Evolutionary conservation across 345 rosid species (phyloP), one percentile per base, ranked within the genome.

Genomic region (Cardamine resedifolia): DNA sequence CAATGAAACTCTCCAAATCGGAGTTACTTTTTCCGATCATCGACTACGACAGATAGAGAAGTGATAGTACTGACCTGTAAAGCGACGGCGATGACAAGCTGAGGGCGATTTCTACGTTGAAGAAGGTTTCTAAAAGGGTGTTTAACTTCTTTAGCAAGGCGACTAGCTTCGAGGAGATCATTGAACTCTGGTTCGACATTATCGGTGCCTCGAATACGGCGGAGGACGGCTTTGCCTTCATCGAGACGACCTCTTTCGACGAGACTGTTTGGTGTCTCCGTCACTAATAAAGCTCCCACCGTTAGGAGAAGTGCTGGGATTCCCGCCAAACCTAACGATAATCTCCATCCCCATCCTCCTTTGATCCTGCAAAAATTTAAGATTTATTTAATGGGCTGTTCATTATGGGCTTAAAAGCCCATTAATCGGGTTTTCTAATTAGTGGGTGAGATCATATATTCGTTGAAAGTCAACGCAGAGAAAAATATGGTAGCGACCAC

Each of bases 301-400:
- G 97, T 95, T 64, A 95, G 73, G 21, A 95, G 85, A 71, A 77
- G 20, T 26, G 97, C 99, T 24, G 99, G 99, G 30, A 95, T 76
- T 9, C 96, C 99, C 1, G 99, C 97, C 60, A 95, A 72, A 1
- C 91, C 99, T 66, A 95, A 44, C 15, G 99, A 95, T 15, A 95
- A 48, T 50, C 99, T 90, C 99, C 99, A 91, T 12, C 99, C 99
- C 96, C 96, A 89, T 38, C 93, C 96, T n/a, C 76, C 87, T 16
- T 36, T 34, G 0, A 94, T 94, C 79, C 98, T 94, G 49, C 55
- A 50, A 50, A 23, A 3, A 10, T 30, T 26, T 58, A 0, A 12
- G 11, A 12, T n/a, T 31, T 21, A 16, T 33, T 72, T 48, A 74
- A 23, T 58, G 57, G 63, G 28, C 48, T 36, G 4, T 56, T 3